phyloP scores from a whole-genome alignment of 2,329 filamentous ascomycete genomes.

The Huntiella decipiens region DNA sequence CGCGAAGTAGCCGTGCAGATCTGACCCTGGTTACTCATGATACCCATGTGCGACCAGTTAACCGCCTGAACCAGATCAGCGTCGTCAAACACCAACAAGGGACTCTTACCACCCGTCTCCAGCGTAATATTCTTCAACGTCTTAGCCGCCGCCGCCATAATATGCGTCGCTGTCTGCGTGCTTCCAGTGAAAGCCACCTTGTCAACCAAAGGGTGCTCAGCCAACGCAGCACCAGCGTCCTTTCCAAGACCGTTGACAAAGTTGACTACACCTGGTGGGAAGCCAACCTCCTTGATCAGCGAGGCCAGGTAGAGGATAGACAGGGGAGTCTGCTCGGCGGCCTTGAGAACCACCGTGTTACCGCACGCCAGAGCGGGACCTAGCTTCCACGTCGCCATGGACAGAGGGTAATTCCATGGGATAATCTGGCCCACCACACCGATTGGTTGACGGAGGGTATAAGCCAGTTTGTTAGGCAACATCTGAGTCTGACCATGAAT shows the following conservation, averaged over 20 bases:
- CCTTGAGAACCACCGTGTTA: conserved; percentile 39
- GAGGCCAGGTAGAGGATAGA: conserved; percentile 41
- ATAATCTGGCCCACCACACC: conserved; percentile 64
- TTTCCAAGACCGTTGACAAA: conserved; percentile 48
- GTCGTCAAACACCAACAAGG: conserved; percentile 39
- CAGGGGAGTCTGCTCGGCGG: conserved; percentile 41
- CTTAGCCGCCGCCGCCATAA: conserved; percentile 48
- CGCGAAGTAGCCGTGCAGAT: conserved; percentile 40
- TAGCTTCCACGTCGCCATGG: conserved; percentile 40
- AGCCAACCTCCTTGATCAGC: conserved; percentile 49
- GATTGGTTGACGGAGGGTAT: conserved; percentile 57
- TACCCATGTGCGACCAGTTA: conserved; percentile 25
- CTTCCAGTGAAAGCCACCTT: conserved; percentile 59
- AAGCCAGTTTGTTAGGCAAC: conserved; percentile 54
- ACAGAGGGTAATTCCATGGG: conserved; percentile 65
- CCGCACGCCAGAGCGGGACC: conserved; percentile 42
- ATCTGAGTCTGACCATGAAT: conserved; percentile 57
- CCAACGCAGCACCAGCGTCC: conserved; percentile 45
- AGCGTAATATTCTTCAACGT: conserved; percentile 41
- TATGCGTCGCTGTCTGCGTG: conserved; percentile 45
- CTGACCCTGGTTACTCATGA: conserved; percentile 39
- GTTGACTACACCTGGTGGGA: conserved; percentile 55
- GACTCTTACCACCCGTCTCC: conserved; percentile 42
- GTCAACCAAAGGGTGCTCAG: conserved; percentile 42
- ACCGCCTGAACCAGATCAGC: conserved; percentile 44